Evolutionary conservation across 495 filamentous ascomycete species (phyloP), one percentile per base, ranked within the genome.

Genomic region (Alectoria sarmentosa): DNA sequence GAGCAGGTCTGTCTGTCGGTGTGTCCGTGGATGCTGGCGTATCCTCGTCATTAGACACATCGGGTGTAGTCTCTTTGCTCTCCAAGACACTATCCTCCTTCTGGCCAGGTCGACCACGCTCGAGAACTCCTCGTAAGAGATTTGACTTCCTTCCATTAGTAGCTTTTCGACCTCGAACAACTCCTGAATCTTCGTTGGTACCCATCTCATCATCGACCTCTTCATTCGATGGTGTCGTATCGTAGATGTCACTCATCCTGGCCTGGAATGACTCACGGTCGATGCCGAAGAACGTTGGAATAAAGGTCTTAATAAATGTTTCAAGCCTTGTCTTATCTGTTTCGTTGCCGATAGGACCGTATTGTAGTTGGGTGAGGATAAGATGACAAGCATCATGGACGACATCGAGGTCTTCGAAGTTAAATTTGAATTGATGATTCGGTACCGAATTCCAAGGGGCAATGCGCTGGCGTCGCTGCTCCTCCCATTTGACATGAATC

Each of bases 21-120:
- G 77, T 76, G 13, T 60, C 64, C 32, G 67, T 62, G 1, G 76
- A 72, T 15, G 77, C 80, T 9, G 77, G 72, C 30, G 77, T 73
- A 41, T 92, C 83, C 34, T 86, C 88, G 61, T 89, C 87, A 42
- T 83, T 83, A 3, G 90, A 91, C 55, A 86, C 82, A 66, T 93
- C 92, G 0, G 94, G 95, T 0, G 92, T 95, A 14, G 86, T 90
- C 69, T 89, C 92, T 65, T 91, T 88, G 76, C 88, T 96, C n/a
- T 83, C 84, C 30, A 84, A 85, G 4, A 83, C 79, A 70, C 89
- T 91, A 4, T 86, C 85, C 73, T 92, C 87, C 72, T 91, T 90
- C 63, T 89, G 86, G 42, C 83, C 82, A 75, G 88, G 84, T 75
- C 90, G 81, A 38, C 85, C 83, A 36, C 87, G 88, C 67, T 96